Evolutionary conservation across 2,329 filamentous ascomycete genomes (phyloP).

Genomic region (Sporothrix luriei): DNA sequence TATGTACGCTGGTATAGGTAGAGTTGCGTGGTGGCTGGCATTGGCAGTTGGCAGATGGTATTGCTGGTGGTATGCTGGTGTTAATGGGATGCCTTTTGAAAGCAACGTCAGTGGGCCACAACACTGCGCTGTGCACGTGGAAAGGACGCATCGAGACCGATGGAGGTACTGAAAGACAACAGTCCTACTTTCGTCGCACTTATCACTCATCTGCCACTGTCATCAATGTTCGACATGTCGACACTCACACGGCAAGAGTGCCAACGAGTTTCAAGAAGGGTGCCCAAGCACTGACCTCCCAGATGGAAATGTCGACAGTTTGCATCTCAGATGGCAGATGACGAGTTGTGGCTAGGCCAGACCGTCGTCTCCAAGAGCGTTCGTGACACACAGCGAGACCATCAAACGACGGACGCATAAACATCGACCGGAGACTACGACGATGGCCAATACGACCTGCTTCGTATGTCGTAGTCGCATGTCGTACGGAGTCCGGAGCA

Average conservation of each 20-base stretch:
- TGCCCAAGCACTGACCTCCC: slow-evolving; percentile 6
- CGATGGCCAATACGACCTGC: neutral
- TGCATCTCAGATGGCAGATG: neutral
- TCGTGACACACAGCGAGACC: slow-evolving; percentile 3
- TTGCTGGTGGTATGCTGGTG: no score
- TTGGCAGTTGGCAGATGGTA: neutral
- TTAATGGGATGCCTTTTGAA: neutral
- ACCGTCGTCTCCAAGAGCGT: neutral
- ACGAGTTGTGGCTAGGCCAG: neutral
- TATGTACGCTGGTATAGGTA: neutral
- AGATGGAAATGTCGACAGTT: slow-evolving; percentile 5
- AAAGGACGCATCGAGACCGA: slow-evolving; percentile 16
- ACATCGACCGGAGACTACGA: no score
- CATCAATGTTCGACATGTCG: slow-evolving; percentile 10
- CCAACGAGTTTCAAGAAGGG: neutral
- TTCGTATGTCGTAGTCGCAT: no score
- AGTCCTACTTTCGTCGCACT: neutral
- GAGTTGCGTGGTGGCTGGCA: neutral
- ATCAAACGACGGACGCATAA: slow-evolving; percentile 19
- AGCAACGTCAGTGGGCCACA: slow-evolving; percentile 8
- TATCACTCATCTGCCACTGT: neutral
- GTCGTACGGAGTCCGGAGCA: no score
- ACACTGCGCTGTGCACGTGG: slow-evolving; percentile 21
- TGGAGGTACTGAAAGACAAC: neutral
- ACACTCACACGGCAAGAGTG: slow-evolving; percentile 12